Base-by-base conservation (phyloP, 2,329 filamentous ascomycete species). In the Penicillium verrucosum region DNA sequence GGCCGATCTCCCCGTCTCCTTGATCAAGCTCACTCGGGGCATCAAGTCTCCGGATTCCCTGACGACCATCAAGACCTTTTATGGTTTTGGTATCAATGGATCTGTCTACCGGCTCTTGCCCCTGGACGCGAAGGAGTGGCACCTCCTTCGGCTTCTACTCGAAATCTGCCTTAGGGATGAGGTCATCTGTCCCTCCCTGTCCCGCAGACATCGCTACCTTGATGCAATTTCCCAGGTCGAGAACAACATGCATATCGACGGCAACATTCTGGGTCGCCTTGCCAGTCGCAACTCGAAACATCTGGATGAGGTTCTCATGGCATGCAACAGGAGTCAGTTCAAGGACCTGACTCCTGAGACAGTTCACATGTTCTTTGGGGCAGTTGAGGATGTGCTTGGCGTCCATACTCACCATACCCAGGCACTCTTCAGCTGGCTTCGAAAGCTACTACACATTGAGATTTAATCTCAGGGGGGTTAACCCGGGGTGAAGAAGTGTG, bases 141-240 rank as follows among this genome's bases (percentile, higher is more conserved):
- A 81, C 7, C 78, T 96, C 4, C 78, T 97, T 5, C 81, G 82
- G 56, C 85, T 93, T 60, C 69, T 97, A 1, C 87, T 95, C 67
- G 87, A 88, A 57, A 70, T 95, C 46, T 85, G 84, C 29, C 71
- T 80, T 45, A 70, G 73, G 27, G 81, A 80, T 27, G 66, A 71
- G 7, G 61, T 68, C 4, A 71, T 85, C 12, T 85, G 79, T 56
- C 81, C 83, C 3, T 83, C 82, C 58, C 71, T 71, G 3, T 70
- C 73, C 60, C 67, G 32, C 67, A 58, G 43, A 65, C 65, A 51
- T 66, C 64, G 56, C 60, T 62, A 59, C 67, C 62, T 25, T 59
- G 65, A 18, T 62, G 66, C 14, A 65, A 69, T 45, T 58, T 66
- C 40, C 78, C 82, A 57, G 77, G 80, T 8, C 69, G 71, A 25